Percentiles rank a stretch among this genome's conserved stretches.
Conservation (phyloP, 805 yeast genomes). For the Blastobotrys mokoenaii region DNA sequence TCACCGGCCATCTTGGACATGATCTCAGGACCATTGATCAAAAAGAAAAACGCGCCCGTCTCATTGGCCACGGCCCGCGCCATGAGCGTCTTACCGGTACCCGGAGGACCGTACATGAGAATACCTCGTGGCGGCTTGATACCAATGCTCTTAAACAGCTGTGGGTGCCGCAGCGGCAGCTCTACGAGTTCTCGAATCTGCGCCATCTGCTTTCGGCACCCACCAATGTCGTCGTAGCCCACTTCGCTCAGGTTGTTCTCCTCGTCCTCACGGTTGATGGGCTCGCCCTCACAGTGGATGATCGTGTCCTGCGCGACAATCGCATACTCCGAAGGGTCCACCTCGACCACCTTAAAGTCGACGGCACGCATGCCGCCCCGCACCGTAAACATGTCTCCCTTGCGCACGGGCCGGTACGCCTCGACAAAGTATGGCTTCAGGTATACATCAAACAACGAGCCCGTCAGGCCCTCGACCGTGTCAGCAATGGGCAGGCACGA, state of each 20-base stretch:
- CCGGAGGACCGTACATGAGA: conserved; percentile 92
- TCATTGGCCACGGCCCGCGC: conserved; percentile 99
- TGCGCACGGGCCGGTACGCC: conserved; percentile 97
- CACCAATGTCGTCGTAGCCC: conserved; percentile 98
- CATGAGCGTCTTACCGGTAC: conserved; percentile 99
- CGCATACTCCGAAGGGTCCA: conserved; percentile 94
- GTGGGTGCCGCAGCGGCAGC: conserved; percentile 96
- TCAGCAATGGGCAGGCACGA: conserved; percentile 96
- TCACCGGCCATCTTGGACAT: conserved; percentile 99
- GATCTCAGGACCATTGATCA: conserved; percentile 98
- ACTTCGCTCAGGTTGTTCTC: conserved; percentile 94
- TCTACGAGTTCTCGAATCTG: conserved; percentile 98
- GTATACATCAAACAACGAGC: conserved; percentile 91
- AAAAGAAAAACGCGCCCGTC: conserved; percentile 97
- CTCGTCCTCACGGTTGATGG: conserved; percentile 96
- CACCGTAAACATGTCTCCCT: conserved; percentile 91
- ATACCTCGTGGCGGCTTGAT: conserved; percentile 98
- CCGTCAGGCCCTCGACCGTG: conserved; percentile 95
- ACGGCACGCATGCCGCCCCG: conserved; percentile 99
- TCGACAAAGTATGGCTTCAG: conserved; percentile 97
- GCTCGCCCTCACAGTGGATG: conserved; percentile 98
- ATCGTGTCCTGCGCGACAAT: conserved; percentile 98
- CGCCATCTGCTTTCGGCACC: conserved; percentile 98
- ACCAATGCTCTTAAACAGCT: conserved; percentile 94
- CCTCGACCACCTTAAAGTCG: conserved; percentile 96